These are phyloP conservation scores for Didymella lethalis DNA, from an alignment of 2,329 filamentous ascomycete species.

Conservation along the genomic window DNA sequence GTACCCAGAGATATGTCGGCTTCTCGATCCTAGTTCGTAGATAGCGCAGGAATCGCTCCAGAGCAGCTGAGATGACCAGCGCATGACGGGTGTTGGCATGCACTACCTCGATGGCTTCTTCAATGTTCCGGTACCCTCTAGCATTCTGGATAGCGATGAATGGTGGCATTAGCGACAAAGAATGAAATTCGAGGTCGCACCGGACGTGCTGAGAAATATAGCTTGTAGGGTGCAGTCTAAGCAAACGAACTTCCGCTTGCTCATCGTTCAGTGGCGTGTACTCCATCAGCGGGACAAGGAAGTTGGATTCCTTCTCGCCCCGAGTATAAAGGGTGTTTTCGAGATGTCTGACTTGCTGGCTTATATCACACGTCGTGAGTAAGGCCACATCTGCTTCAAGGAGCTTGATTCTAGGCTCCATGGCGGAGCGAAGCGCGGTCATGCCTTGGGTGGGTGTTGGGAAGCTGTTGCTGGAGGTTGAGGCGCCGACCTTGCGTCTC, in stretches of 20 bases:
- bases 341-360: background rate
- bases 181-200: background rate
- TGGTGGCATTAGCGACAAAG: background rate
- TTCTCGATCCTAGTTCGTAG: background rate
- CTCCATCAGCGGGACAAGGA: background rate
- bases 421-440: background rate
- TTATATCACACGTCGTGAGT: background rate
- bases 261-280: background rate
- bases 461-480: background rate
- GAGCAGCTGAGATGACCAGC: background rate
- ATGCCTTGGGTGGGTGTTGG: background rate
- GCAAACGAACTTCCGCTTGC: background rate
- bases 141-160: background rate
- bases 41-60: background rate
- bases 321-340: background rate
- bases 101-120: background rate
- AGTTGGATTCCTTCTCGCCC: background rate
- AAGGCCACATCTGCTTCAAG: background rate
- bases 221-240: background rate
- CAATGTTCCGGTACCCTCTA: background rate
- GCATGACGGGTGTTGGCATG: background rate
- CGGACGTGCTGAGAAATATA: background rate
- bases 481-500: too few relatives aligned
- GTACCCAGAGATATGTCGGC: background rate
- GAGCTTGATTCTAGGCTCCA: background rate